Conservation (phyloP, 148 eudicot species). For the Cornus florida region DNA sequence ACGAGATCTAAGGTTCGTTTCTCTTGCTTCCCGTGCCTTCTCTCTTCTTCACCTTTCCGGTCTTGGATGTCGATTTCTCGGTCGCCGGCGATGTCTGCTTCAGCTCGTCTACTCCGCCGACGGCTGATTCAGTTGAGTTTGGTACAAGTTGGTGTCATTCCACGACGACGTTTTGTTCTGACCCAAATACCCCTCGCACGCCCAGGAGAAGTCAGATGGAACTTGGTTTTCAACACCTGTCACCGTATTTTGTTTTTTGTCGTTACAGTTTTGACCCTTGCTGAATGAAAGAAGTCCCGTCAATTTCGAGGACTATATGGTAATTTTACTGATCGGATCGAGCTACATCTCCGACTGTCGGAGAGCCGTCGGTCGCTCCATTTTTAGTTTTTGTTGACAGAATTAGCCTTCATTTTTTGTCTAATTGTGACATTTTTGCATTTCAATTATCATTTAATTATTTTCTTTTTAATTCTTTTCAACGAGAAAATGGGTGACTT, state of each 20-base stretch:
- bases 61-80: background rate
- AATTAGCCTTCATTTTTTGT: background rate
- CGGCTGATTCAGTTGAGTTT: constrained; percentile 13
- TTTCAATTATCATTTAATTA: background rate
- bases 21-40: background rate
- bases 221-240: constrained; percentile 8
- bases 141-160: constrained; percentile 10
- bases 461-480: background rate
- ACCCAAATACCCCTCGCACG: constrained; percentile 23
- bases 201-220: constrained; percentile 16
- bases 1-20: constrained; percentile 47
- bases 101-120: constrained; percentile 14
- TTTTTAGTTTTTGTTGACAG: background rate
- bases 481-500: constrained; percentile 22
- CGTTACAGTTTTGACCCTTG: constrained; percentile 4
- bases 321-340: background rate
- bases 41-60: constrained; percentile 5
- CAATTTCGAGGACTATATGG: background rate
- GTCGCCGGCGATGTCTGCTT: background rate
- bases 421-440: background rate
- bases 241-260: background rate
- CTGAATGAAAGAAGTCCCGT: background rate
- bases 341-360: constrained; percentile 6
- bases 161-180: background rate
- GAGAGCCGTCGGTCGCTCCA: background rate